Percentiles rank a stretch among this genome's conserved stretches.
phyloP scores from a whole-genome alignment of 306 rosid genomes.

The Fagus crenata region DNA sequence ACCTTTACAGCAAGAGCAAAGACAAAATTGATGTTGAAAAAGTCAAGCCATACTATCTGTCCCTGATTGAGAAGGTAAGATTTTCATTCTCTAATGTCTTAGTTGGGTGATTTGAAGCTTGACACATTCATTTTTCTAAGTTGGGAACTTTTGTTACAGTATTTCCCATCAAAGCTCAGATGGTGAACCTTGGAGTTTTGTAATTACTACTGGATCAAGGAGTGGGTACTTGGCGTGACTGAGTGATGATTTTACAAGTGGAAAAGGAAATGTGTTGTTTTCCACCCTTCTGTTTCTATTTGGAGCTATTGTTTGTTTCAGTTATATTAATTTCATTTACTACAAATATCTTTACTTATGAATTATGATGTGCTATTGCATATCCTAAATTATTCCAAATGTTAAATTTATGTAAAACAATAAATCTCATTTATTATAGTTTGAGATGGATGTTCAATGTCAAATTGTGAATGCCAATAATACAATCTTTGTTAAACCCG shows the following conservation, averaged over 20 bases:
- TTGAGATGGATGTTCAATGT: not conserved
- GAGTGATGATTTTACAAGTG: not conserved
- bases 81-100: not conserved
- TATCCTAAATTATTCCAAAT: not conserved
- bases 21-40: slow-evolving; percentile 51
- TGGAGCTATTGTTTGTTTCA: not conserved
- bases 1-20: slow-evolving; percentile 87
- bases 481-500: too few species aligned
- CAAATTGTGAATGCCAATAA: not conserved
- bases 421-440: not conserved
- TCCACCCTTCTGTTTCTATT: not conserved
- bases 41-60: slow-evolving; percentile 73
- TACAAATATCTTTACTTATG: not conserved
- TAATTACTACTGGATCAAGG: not conserved
- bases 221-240: not conserved
- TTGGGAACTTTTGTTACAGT: slow-evolving; percentile 31
- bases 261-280: not conserved
- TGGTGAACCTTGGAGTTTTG: slow-evolving; percentile 31
- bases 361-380: not conserved
- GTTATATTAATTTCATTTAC: not conserved
- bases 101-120: not conserved
- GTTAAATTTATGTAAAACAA: not conserved
- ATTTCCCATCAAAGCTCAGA: slow-evolving; percentile 53
- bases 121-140: not conserved
- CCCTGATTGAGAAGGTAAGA: slow-evolving; percentile 72